These are phyloP conservation scores for Carex myosuroides DNA, from an alignment of 176 grass and related monocot species.

Conservation along the genomic window DNA sequence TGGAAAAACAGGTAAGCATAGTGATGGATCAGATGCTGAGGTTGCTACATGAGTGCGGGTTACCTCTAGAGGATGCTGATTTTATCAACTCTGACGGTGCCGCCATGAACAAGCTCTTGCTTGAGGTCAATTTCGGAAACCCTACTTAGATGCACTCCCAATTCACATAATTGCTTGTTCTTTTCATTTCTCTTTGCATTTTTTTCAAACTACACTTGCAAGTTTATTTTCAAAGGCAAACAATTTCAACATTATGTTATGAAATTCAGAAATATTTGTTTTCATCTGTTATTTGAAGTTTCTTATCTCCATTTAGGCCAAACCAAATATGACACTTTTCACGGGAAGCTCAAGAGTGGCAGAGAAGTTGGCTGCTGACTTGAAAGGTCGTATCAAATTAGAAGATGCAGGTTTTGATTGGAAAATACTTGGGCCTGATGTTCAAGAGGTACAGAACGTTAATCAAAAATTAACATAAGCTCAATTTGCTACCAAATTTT, in stretches of 20 bases:
- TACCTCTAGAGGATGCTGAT: slow-evolving; percentile 74
- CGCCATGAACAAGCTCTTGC: slow-evolving; percentile 83
- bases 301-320: slow-evolving; percentile 38
- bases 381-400: slow-evolving; percentile 80
- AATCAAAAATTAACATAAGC: not conserved
- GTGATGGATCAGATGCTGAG: slow-evolving; percentile 98
- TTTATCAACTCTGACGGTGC: slow-evolving; percentile 96
- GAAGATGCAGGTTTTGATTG: slow-evolving; percentile 99
- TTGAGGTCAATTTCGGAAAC: slow-evolving; percentile 45
- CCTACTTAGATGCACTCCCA: not conserved
- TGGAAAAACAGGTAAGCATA: slow-evolving; percentile 57
- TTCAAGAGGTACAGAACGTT: slow-evolving; percentile 59
- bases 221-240: not conserved
- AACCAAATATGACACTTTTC: slow-evolving; percentile 93
- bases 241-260: not conserved
- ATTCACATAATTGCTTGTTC: not conserved
- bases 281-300: not conserved
- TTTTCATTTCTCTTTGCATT: not conserved
- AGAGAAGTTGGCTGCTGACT: slow-evolving; percentile 78
- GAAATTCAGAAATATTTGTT: not conserved
- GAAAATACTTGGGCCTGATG: slow-evolving; percentile 98
- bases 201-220: not conserved
- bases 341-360: slow-evolving; percentile 84
- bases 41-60: slow-evolving; percentile 78
- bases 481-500: slow-evolving; percentile 8